Base-by-base conservation (phyloP, 176 grass and related monocot species). In the Bolboschoenus planiculmis region DNA sequence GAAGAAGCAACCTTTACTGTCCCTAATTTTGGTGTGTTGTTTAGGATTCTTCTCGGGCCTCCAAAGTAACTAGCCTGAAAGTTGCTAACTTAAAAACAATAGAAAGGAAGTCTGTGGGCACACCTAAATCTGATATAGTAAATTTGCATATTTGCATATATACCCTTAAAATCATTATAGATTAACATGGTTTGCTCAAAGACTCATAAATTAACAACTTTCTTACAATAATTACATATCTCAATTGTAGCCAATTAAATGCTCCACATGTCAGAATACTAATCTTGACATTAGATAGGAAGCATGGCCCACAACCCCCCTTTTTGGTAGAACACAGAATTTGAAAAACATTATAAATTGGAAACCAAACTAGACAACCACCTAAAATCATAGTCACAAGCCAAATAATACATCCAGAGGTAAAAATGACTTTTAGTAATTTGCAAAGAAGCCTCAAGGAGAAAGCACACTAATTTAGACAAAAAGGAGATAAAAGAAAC, bases 61-160 rank as follows among this genome's bases (percentile, higher is more conserved):
- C 86, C 89, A 90, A 99, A 93, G 86, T 88, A 93, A 85, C 88
- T 93, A 75, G 37, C 71, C 96, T 99, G 86, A 58, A 63, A 88
- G 81, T 71, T 84, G 58, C 57, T 24, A 44, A 66, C 34, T 53
- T 53, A 21, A 80, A 72, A 51, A 27, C 16, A 4, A 10, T 29
- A 26, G 61, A 79, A 56, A 85, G 33, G 36, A 80, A 10, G 54
- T 37, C n/a, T 37, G 54, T 14, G 50, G 50, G n/a, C 54, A 34
- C 18, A 80, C 35, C 56, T 10, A 56, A 78, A 30, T 80, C 56
- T 7, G 18, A 80, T 23, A 35, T 29, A 47, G n/a, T 14, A 44
- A 47, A 47, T n/a, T 79, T 57, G 26, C 27, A 27, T 31, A 62
- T 62, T 30, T 56, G 8, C 31, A 79, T 31, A 57, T 73, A 42